Base-by-base conservation (phyloP, 2,329 filamentous ascomycete genomes). In the Alternaria metachromatica region DNA sequence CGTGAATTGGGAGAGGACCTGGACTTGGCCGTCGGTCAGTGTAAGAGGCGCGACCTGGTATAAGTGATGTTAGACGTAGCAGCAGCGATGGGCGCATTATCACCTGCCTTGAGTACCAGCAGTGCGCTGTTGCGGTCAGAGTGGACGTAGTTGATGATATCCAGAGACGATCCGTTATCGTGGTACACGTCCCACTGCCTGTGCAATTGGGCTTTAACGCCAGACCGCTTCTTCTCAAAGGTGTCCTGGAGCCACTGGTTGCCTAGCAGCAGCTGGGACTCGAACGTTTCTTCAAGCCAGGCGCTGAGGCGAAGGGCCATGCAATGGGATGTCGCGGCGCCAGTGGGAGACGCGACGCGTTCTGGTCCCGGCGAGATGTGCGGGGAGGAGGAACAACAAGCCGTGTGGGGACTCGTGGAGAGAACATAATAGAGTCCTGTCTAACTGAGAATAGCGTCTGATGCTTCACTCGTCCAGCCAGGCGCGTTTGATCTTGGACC, bases 131-230 rank as follows among this genome's bases (percentile, higher is more conserved):
- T 41, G 20, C 64, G 59, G 8, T 58, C 58, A 2, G 65, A 28
- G 44, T 59, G 45, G 23, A 60, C 55, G 11, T 67, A 59, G 33
- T 69, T 65, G 46, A 65, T 55, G 12, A 77, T 76, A 55, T 76
- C 75, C 4, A 80, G 56, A 41, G 72, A 75, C 53, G 75, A 79
- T 33, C 77, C 77, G 69, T 79, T 76, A 60, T 80, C 72, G 59
- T 76, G 72, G 60, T 74, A 80, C 7, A 78, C 41, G n/a, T 64
- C 71, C 71, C 72, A 76, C 25, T 55, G 63, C 6, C 50, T 53
- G 20, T 69, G 66, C 11, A 55, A 58, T n/a, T 63, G 50, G 0
- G 57, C 45, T 45, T 30, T 68, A 25, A 58, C 58, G 2, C 59
- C 57, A 9, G 55, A 6, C 25, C 49, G 48, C 50, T 63, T 71